Evolutionary conservation across 2,329 filamentous ascomycete species (phyloP), one percentile per base, ranked within the genome.

Genomic region (Biscogniauxia mediterranea): DNA sequence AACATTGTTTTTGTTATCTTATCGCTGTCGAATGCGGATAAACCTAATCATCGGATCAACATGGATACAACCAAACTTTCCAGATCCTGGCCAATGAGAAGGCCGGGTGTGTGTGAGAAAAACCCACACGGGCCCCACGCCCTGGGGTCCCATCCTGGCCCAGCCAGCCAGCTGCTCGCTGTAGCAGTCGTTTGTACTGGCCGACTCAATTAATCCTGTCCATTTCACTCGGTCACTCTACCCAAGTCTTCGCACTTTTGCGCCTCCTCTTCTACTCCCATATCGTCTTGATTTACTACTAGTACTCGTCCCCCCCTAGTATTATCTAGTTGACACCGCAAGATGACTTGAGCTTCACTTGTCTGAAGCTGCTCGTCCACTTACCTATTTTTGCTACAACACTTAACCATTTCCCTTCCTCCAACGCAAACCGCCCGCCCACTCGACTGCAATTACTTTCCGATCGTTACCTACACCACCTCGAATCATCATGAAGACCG

Each of bases 401-500:
- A 32, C 28, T 32, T 32, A 9, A 32, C 28, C 28, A 13, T 32
- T 32, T 32, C 28, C 28, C 28, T 4, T 52, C 56, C 23, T 25
- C 60, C 46, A 61, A 21, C 28, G 26, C 56, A 49, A 32, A 52
- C 53, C 46, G 23, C 60, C 56, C 52, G 15, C 21, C 17, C 26
- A 55, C 50, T 56, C 62, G 55, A 63, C 59, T 57, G 46, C 57
- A 28, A 26, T 56, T 55, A 56, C 63, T 56, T 59, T 60, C 63
- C 55, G 19, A 54, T 55, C 20, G 25, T 55, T 23, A 57, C 42
- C 52, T 60, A 61, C 49, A 20, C 20, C 11, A 55, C 17, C 9
- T 6, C 38, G 56, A 25, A 57, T 32, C 65, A 75, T 69, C 49
- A 87, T 87, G 84, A 87, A 84, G 75, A 81, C 83, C 53, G 80